Percentiles rank a stretch among this genome's conserved stretches.
Evolutionary conservation across 371 early-diverging fungal species (phyloP).

Genomic region (Rhizopus arrhizus): DNA sequence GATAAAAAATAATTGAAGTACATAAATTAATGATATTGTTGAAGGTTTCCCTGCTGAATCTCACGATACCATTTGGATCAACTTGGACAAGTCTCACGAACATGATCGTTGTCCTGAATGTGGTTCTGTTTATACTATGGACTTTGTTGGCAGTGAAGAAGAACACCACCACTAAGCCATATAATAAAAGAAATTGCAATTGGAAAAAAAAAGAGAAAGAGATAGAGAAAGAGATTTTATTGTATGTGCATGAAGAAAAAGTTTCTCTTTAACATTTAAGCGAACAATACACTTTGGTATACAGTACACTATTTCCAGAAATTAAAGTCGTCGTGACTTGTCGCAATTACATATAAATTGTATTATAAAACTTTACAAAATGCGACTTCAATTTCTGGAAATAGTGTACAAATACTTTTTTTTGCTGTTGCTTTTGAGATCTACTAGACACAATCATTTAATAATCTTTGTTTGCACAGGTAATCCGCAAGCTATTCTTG

Average conservation of each 20-base stretch:
- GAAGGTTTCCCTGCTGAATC: conserved; percentile 86
- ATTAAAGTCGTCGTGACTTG: no score
- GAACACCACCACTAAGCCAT: conserved; percentile 42
- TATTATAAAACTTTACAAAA: no score
- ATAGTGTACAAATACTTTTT: no score
- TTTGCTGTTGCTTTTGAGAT: no score
- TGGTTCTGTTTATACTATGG: conserved; percentile 80
- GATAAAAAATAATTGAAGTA: not conserved
- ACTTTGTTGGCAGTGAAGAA: conserved; percentile 54
- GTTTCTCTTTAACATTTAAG: no score
- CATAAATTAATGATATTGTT: not conserved
- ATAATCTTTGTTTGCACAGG: not conserved
- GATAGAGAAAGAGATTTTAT: not conserved
- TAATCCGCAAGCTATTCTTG: not conserved
- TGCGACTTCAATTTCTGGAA: no score
- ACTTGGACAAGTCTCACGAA: conserved; percentile 73
- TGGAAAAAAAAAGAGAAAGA: not conserved
- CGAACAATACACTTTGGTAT: no score
- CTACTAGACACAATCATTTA: not conserved
- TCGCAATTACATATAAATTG: no score
- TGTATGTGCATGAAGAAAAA: conserved; percentile 1
- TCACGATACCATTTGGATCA: conserved; percentile 86
- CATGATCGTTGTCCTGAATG: conserved; percentile 97
- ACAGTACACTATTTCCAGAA: no score
- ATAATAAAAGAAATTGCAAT: not conserved